Evolutionary conservation across 805 yeast genomes (phyloP), one percentile per base, ranked within the genome.

Genomic region (Kazachstania bromeliacearum): DNA sequence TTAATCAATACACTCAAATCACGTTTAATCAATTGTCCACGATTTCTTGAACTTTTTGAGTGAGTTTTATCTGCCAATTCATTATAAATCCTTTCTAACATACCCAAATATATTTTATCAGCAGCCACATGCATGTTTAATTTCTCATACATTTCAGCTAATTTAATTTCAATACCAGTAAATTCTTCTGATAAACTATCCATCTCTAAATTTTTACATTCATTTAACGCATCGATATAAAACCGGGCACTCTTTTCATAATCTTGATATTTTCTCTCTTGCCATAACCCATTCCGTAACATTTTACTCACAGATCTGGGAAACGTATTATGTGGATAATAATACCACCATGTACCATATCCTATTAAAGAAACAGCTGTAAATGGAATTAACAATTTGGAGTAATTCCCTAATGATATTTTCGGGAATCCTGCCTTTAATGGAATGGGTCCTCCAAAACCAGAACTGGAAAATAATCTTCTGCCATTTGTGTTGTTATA

Each of bases 141-240:
- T 24, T 78, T 65, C 49, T 84, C 94, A 53, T 75, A 82, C 85
- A 85, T 79, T 51, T 85, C 94, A 7, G 79, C 94, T 22, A 83
- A 63, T 48, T 87, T 84, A 52, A 87, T 64, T 48, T 85, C 92
- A 35, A 87, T 73, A 0, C 96, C 96, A 0, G 96, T 85, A 53
- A 81, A 85, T 47, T 82, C 87, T 46, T 83, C 87, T 36, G 75
- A 66, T 16, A 79, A 46, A 7, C 68, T 68, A 42, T 73, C 70
- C 63, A 85, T 55, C 4, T 37, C 30, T 28, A 73, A 59, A 15
- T 66, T 61, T 25, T 75, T 70, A 29, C 85, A 80, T 44, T 73
- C 68, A 19, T 73, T 65, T 16, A 87, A 59, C 0, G 95, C 95
- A 45, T 79, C 79, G 29, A 81, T 67, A 57, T 85, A 87, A 49